phyloP scores from a whole-genome alignment of 1,284 basidiomycete species.

The Irpex sp. region DNA sequence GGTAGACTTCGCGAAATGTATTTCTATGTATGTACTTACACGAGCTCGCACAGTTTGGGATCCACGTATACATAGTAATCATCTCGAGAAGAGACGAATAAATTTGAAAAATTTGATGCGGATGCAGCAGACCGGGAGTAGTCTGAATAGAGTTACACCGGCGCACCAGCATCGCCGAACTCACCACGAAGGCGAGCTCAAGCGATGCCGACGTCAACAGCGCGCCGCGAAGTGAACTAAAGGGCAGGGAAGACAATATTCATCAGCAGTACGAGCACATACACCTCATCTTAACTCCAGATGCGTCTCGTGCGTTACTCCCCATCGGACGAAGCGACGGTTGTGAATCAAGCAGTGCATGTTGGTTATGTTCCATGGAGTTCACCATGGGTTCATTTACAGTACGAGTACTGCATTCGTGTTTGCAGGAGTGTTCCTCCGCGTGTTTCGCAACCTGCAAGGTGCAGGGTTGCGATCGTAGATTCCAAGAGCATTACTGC shows the following conservation, averaged over 20 bases:
- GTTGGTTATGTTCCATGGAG: neutral
- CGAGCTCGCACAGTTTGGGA: no score
- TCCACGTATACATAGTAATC: no score
- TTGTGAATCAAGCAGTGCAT: neutral
- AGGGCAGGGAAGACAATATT: conserved; percentile 14
- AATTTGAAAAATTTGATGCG: conserved; percentile 16
- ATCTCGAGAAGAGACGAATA: conserved; percentile 18
- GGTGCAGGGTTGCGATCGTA: no score
- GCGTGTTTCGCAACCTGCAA: no score
- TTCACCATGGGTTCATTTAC: neutral
- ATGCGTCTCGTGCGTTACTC: conserved; percentile 4
- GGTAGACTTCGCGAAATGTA: no score
- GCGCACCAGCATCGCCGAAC: neutral
- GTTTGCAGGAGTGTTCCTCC: neutral
- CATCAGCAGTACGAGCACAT: neutral
- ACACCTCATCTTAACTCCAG: conserved; percentile 2
- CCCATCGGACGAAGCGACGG: neutral
- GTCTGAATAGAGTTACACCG: conserved; percentile 30
- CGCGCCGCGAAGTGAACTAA: conserved; percentile 28
- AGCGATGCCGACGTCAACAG: neutral
- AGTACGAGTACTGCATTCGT: neutral
- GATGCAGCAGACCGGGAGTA: conserved; percentile 25
- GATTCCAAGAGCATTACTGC: no score
- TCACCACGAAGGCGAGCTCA: neutral
- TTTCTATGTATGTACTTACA: no score